Evolutionary conservation across 2,329 filamentous ascomycete species (phyloP), one percentile per base, ranked within the genome.

Genomic region (Fusarium praegraminearum): DNA sequence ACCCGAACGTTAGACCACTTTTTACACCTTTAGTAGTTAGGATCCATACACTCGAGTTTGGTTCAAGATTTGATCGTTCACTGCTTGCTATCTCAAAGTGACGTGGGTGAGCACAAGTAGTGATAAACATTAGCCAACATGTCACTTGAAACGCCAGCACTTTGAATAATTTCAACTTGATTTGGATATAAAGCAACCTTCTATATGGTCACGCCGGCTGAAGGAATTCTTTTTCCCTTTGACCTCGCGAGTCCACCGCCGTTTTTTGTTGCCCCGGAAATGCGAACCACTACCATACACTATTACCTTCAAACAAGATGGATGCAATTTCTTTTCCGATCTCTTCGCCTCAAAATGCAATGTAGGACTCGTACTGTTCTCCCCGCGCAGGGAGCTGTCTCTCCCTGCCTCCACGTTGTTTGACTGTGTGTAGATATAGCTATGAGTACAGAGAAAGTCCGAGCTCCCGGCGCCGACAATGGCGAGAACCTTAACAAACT

Each of bases 1-100:
- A 70, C 53, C 73, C 64, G 64, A 63, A 65, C 62, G 71, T 76
- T 76, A 76, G 74, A 76, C 73, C 70, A 72, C 62, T 69, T 76
- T 73, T 74, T 62, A 66, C 64, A 72, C 62, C 64, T 66, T 74
- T 67, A 75, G 73, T 75, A 70, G 65, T 55, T 73, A 73, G 74
- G 71, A 75, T 67, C 67, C 71, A 73, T 70, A 74, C 57, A 73
- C 46, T 67, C 57, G 61, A 71, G 64, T 74, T 74, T 72, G 65
- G 70, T 73, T 70, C 67, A 64, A 24, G 24, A 18, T 36, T 46
- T 52, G 15, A 35, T 40, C 4, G 10, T 46, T 5, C 32, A 13
- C 8, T 11, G 2, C 26, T 30, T 30, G 28, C 10, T 30, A 12
- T 30, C 10, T 30, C 12, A 5, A 4, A 30, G 28, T 30, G 28